Evolutionary conservation across 2,329 filamentous ascomycete species (phyloP), one percentile per base, ranked within the genome.

Genomic region (Ceratocystiopsis sp.): DNA sequence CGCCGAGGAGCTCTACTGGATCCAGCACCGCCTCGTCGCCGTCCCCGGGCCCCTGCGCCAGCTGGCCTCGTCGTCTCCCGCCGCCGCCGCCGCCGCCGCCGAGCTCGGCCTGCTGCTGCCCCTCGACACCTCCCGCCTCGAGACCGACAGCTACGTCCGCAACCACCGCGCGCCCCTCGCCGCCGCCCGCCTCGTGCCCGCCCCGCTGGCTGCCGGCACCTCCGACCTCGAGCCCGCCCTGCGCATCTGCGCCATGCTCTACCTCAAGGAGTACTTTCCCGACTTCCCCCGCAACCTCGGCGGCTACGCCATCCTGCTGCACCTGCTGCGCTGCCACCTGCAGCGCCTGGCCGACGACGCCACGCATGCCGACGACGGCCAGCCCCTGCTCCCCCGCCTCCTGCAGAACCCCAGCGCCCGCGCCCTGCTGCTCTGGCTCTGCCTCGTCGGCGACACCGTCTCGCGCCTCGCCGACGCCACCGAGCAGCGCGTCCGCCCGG

Each of bases 201-300:
- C 42, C 13, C 25, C 34, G 32, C 33, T 35, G 21, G 21, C 35
- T 1, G 41, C 25, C 29, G 42, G 41, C 16, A 37, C 37, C 35
- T 50, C 50, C 29, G 38, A 45, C 1, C 49, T 59, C 14, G 54
- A 59, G 37, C 50, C 54, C 0, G 51, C 54, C 11, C 45, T 60
- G 36, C 54, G 59, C 15, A 51, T 57, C 15, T 50, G 51, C 29
- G 51, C 49, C 11, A 48, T 61, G 17, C 50, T 60, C 3, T 58
- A 54, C 43, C 48, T 59, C 19, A 58, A 59, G 38, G 54, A 58
- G 35, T 50, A 57, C 11, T 47, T 60, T 1, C 57, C 58, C 1
- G 55, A 57, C 41, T 56, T 51, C 41, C 56, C 55, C 15, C 50
- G 52, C 41, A 58, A 57, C 37, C 39, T 58, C 1, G 55, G 57